phyloP scores from a whole-genome alignment of 2,329 filamentous ascomycete genomes.

The Arthrobotrys iridis region DNA sequence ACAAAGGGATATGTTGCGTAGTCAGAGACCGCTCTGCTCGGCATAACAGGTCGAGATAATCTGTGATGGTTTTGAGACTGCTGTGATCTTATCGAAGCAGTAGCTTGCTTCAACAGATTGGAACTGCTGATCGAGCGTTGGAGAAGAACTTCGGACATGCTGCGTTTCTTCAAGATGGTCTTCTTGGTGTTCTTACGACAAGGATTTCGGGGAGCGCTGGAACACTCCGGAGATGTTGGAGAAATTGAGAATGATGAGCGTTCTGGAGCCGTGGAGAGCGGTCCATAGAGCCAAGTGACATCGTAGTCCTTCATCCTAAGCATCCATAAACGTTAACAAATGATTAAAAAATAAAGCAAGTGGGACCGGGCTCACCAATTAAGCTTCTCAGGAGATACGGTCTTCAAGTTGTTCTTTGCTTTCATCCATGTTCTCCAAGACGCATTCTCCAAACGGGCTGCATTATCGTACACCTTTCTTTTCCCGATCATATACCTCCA shows the following conservation, averaged over 20 bases:
- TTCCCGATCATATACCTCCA: constrained; percentile 92
- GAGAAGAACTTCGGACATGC: constrained; percentile 94
- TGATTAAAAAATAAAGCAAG: neutral
- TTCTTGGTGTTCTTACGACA: constrained; percentile 73
- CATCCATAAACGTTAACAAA: constrained; percentile 30
- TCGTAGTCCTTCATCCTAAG: constrained; percentile 93
- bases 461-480: constrained; percentile 80
- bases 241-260: constrained; percentile 59
- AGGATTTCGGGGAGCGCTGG: constrained; percentile 42
- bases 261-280: constrained; percentile 76
- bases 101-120: constrained; percentile 87
- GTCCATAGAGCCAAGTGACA: constrained; percentile 96
- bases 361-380: constrained; percentile 77
- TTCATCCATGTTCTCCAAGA: constrained; percentile 98
- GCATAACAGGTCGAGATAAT: constrained; percentile 66
- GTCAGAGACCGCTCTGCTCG: constrained; percentile 75
- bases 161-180: constrained; percentile 94
- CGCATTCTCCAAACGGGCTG: constrained; percentile 87
- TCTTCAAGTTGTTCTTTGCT: constrained; percentile 84
- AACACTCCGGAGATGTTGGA: constrained; percentile 62
- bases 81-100: constrained; percentile 85
- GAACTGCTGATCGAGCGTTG: constrained; percentile 88
- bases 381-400: constrained; percentile 86
- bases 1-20: constrained; percentile 73
- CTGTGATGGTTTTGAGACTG: constrained; percentile 68